phyloP scores from a whole-genome alignment of 495 filamentous ascomycete species.

The Astrothelium subdiscretum region DNA sequence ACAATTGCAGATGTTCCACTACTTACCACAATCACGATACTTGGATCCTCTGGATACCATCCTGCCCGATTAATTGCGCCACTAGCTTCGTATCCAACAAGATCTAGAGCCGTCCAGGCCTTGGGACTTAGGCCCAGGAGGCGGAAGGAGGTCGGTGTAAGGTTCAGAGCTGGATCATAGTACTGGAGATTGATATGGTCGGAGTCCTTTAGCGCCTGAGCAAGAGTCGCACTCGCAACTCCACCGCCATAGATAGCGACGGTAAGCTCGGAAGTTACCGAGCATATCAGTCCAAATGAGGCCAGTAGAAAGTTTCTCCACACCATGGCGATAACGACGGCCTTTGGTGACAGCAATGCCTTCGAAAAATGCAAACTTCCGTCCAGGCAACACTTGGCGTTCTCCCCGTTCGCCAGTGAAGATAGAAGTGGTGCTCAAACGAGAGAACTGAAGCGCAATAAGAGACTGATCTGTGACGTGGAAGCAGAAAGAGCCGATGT shows the following conservation, averaged over 20 bases:
- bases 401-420: too few species aligned
- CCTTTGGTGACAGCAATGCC: too few species aligned
- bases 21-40: neutral
- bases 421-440: too few species aligned
- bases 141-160: neutral
- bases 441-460: neutral
- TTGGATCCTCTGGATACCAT: neutral
- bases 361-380: too few species aligned
- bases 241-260: neutral
- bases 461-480: neutral
- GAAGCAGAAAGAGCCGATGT: neutral
- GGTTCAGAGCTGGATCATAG: neutral
- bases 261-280: neutral
- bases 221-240: constrained; percentile 1
- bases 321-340: neutral
- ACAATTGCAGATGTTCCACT: neutral
- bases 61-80: neutral
- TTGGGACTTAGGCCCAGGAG: neutral
- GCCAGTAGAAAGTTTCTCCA: neutral
- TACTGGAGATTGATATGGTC: neutral
- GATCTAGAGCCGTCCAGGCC: neutral
- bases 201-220: neutral
- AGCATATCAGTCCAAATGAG: neutral
- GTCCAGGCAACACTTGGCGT: too few species aligned
- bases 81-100: neutral